Conservation (phyloP, 441 rosid genomes). For the Raphanus hybrid region DNA sequence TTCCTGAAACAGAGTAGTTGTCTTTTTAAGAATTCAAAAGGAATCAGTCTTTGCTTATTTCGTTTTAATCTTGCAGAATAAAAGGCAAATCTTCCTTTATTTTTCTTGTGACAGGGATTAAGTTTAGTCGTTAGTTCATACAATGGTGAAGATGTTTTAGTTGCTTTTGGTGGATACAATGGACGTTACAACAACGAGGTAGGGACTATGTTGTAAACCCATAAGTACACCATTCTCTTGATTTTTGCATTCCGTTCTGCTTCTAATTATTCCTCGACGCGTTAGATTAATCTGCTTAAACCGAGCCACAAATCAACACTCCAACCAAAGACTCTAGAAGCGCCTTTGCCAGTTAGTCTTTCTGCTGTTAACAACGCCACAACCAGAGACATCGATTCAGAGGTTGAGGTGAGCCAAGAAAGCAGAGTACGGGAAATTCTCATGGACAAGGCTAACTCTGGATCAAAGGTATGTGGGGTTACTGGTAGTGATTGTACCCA, state of each 20-base stretch:
- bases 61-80: constrained; percentile 4
- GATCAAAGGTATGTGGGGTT: constrained; percentile 52
- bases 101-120: constrained; percentile 66
- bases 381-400: constrained; percentile 86
- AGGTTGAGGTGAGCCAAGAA: constrained; percentile 78
- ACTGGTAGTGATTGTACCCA: background rate
- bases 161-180: constrained; percentile 94
- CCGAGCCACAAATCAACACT: constrained; percentile 93
- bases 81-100: background rate
- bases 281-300: constrained; percentile 86
- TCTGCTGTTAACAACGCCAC: constrained; percentile 73
- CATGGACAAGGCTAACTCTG: constrained; percentile 68
- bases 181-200: constrained; percentile 96
- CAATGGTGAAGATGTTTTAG: constrained; percentile 79
- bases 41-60: constrained; percentile 2
- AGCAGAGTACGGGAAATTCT: constrained; percentile 84
- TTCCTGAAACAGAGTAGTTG: constrained; percentile 18
- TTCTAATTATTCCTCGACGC: constrained; percentile 33
- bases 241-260: constrained; percentile 20
- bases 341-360: constrained; percentile 73
- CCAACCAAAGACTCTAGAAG: constrained; percentile 64
- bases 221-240: constrained; percentile 14
- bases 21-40: constrained; percentile 1
- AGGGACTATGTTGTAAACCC: constrained; percentile 34
- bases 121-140: constrained; percentile 81